Evolutionary conservation across 352 stramenopile species (phyloP), one percentile per base, ranked within the genome.

Genomic region (Pythium biforme): DNA sequence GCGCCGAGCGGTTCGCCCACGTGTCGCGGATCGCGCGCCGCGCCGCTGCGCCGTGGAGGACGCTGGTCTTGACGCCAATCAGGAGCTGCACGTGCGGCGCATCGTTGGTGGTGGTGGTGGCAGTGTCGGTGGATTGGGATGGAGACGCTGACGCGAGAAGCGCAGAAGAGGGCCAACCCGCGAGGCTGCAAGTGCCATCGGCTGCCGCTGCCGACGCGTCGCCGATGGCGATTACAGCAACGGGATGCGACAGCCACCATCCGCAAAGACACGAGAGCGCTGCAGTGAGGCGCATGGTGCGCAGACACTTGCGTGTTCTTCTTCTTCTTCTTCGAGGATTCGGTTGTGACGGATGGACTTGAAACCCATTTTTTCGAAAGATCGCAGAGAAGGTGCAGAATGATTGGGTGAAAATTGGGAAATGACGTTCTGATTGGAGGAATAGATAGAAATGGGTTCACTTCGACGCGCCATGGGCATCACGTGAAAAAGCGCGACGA

Each of bases 1-100:
- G 59, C 4, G 25, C 5, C 1, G 26, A 20, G 9, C 23, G 23
- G 41, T 52, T 51, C 20, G 22, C 64, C 77, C 80, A 88, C 2
- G 80, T 88, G 27, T 65, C 52, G 14, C 64, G 64, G 37, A 70
- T 70, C 3, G 64, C 56, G 3, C 23, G 64, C 19, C 64, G 64
- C 3, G 51, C 37, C 11, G 45, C n/a, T 19, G 75, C 77, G 29
- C 77, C 77, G 33, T 66, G 17, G 10, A 71, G 12, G 12, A 81
- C 55, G 10, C 60, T 70, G 0, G 73, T 76, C 48, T 89, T 89
- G 53, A 88, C 49, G 8, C 80, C 80, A 49, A 87, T 75, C 12
- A 87, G 25, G 0, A 89, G 23, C 5, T 54, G 11, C 40, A 27
- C 26, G 20, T 22, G 6, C 15, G 9, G n/a, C n/a, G 19, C n/a